Evolutionary conservation across 495 filamentous ascomycete genomes (phyloP), one percentile per base, ranked within the genome.

Genomic region (Xylaria castorea): DNA sequence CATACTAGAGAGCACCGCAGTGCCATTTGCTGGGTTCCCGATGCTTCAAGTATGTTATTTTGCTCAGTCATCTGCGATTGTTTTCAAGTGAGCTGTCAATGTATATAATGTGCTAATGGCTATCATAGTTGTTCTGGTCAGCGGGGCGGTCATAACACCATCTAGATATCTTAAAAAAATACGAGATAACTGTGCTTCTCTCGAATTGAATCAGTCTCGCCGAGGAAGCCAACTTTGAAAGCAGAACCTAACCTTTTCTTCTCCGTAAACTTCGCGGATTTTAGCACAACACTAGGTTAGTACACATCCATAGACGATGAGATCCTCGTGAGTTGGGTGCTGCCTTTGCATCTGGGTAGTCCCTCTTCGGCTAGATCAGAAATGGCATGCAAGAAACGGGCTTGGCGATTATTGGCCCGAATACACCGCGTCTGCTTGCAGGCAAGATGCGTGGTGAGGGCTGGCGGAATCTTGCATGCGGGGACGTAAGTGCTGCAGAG

Each of bases 381-480:
- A 14, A 58, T 58, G 53, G 71, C 72, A 78, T 78, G 77, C 75
- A 78, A 77, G 77, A 79, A 32, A 32, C 27, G 53, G 25, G 27
- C 27, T 57, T 32, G 53, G 53, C 53, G 22, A 57, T 57, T 18
- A 57, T 57, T 57, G 53, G 53, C 4, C 53, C 53, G 53, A 55
- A 55, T 55, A 55, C 51, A 55, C 51, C 51, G 51, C 51, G 22
- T 55, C 27, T 57, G 1, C 53, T 57, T 76, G 75, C 73, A 74
- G 53, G 55, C 70, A 67, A 75, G 68, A 76, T 71, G 42, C 62
- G 20, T 55, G 70, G 62, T 72, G 70, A 79, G 73, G 72, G 72
- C 63, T 75, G 71, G 73, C 77, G 77, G 77, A 77, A 77, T 79
- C 77, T 78, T 78, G 73, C 76, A 78, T 78, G 73, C 70, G 73